phyloP scores from a whole-genome alignment of 139 green algal genomes.

The Bryopsis sp. region DNA sequence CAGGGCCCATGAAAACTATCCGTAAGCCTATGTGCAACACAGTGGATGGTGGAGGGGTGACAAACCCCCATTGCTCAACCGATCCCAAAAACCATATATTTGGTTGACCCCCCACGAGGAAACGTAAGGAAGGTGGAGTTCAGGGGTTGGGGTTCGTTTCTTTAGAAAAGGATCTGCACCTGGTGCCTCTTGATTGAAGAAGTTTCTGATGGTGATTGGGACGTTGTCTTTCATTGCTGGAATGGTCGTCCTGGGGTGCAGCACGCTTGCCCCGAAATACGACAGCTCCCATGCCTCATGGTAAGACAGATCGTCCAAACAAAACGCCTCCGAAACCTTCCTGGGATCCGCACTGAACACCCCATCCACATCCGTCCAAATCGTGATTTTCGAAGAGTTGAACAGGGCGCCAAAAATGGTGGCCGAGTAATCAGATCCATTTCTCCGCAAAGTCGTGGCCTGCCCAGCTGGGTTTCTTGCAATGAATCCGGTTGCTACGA shows the following conservation, averaged over 20 bases:
- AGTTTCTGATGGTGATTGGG: slow-evolving; percentile 92
- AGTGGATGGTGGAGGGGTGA: too few species aligned
- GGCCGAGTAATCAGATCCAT: slow-evolving; percentile 89
- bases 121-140: neutral
- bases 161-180: too few species aligned
- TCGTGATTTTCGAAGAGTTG: slow-evolving; percentile 47
- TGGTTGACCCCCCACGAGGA: neutral
- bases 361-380: slow-evolving; percentile 97
- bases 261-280: slow-evolving; percentile 97
- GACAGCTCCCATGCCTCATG: slow-evolving; percentile 95
- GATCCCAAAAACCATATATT: neutral
- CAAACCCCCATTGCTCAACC: neutral
- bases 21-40: too few species aligned
- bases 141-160: too few species aligned
- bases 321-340: slow-evolving; percentile 78
- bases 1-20: too few species aligned
- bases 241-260: slow-evolving; percentile 93
- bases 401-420: slow-evolving; percentile 90
- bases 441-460: slow-evolving; percentile 72
- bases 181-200: slow-evolving; percentile 77
- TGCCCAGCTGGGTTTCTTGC: slow-evolving; percentile 46
- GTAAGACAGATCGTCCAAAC: slow-evolving; percentile 71
- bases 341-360: slow-evolving; percentile 91
- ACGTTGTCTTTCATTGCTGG: slow-evolving; percentile 92
- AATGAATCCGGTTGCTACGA: slow-evolving; percentile 93